Conservation (phyloP, 495 filamentous ascomycete genomes). For the Terfezia claveryi region DNA sequence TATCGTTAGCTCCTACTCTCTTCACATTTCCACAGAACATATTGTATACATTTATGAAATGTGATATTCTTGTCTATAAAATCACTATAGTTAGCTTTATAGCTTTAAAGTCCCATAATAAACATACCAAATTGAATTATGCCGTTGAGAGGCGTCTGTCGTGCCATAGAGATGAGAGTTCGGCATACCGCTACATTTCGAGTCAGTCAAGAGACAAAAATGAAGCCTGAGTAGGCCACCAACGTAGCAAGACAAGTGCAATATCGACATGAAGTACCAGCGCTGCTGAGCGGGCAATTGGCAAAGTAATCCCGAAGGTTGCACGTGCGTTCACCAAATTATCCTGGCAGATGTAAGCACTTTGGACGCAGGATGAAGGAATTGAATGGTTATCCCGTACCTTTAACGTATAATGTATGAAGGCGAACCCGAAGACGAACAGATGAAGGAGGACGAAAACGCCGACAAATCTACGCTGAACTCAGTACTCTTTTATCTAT, state of each 20-base stretch:
- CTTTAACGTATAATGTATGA: conserved; percentile 53
- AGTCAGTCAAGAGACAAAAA: conserved; percentile 4
- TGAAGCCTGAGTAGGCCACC: conserved; percentile 1
- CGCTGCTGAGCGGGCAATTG: conserved; percentile 47
- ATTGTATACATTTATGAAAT: conserved; percentile 40
- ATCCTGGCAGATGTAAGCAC: conserved; percentile 21
- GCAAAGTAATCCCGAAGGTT: conserved; percentile 46
- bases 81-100: conserved; percentile 3
- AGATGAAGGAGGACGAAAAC: conserved; percentile 43
- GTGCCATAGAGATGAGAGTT: conserved; percentile 50
- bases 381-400: conserved; percentile 5
- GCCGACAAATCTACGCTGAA: conserved; percentile 37
- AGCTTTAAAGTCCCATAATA: not conserved
- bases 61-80: conserved; percentile 49
- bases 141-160: conserved; percentile 53
- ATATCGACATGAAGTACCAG: conserved; percentile 55
- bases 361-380: not conserved
- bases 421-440: conserved; percentile 49
- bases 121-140: conserved; percentile 44
- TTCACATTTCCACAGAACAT: not conserved
- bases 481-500: conserved; percentile 9
- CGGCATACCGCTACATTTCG: conserved; percentile 37
- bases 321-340: conserved; percentile 37
- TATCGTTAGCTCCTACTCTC: too few relatives aligned
- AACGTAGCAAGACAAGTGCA: conserved; percentile 45